These are phyloP conservation scores for Thelonectria discophora DNA, from an alignment of 2,329 filamentous ascomycete species.

Conservation along the genomic window DNA sequence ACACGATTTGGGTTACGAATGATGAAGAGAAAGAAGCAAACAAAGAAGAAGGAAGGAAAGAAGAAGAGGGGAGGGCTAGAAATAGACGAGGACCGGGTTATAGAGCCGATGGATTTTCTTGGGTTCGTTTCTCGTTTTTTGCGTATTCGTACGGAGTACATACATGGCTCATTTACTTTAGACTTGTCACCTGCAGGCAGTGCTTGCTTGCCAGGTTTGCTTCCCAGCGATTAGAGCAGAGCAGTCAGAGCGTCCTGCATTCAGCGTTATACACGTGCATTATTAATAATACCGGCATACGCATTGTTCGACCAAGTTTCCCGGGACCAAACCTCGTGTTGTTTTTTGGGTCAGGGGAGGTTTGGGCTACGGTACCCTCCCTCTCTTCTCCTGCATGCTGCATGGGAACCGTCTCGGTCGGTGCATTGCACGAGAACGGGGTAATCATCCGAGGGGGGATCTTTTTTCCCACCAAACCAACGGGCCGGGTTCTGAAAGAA, in stretches of 20 bases:
- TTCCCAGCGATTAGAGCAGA: no score
- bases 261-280: conserved; percentile 11
- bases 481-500: conserved; percentile 28
- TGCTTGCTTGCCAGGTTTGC: not conserved
- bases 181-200: not conserved
- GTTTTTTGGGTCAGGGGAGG: no score
- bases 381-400: conserved; percentile 38
- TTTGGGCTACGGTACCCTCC: not conserved
- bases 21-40: conserved; percentile 7
- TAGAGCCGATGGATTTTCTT: conserved; percentile 5
- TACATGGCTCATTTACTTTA: not conserved
- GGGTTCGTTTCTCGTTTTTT: not conserved
- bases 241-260: not conserved
- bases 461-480: conserved; percentile 29
- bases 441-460: conserved; percentile 26
- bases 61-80: not conserved
- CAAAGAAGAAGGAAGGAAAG: not conserved
- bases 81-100: conserved; percentile 12
- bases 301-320: no score
- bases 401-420: conserved; percentile 19
- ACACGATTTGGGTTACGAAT: conserved; percentile 2
- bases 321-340: no score
- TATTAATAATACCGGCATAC: not conserved
- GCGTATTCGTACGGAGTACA: not conserved
- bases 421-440: conserved; percentile 20